Percentiles rank a stretch among this genome's conserved stretches.
Conservation (phyloP, 257 asterid genomes). For the Przewalskia tangutica region DNA sequence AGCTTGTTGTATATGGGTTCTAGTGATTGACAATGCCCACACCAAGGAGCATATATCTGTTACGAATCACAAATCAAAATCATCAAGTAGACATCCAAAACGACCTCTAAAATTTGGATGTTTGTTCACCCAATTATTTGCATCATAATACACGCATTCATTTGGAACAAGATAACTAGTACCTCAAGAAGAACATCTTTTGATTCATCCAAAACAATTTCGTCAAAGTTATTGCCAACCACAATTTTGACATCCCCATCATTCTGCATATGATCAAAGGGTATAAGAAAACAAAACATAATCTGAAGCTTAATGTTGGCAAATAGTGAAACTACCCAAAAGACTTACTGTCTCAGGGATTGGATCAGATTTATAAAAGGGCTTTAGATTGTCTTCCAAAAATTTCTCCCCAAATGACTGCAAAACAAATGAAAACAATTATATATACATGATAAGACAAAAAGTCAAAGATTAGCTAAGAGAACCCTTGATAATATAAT, state of each 20-base stretch:
- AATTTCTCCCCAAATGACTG: slow-evolving; percentile 76
- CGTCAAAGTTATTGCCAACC: slow-evolving; percentile 74
- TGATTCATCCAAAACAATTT: slow-evolving; percentile 86
- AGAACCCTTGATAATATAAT: neutral
- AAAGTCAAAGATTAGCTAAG: neutral
- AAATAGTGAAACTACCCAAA: neutral
- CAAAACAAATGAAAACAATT: neutral
- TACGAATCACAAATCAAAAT: slow-evolving; percentile 1
- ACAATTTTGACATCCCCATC: slow-evolving; percentile 86
- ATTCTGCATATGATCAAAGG: slow-evolving; percentile 37
- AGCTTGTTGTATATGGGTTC: slow-evolving; percentile 88
- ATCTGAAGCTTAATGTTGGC: slow-evolving; percentile 12
- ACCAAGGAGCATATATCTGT: slow-evolving; percentile 96
- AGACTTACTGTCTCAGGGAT: slow-evolving; percentile 63
- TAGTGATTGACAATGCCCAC: slow-evolving; percentile 84
- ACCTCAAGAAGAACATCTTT: slow-evolving; percentile 99
- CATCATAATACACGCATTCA: neutral
- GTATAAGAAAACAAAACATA: neutral
- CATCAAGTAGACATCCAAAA: neutral
- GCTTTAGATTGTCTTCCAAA: slow-evolving; percentile 66
- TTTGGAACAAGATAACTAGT: slow-evolving; percentile 6
- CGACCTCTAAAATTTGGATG: neutral
- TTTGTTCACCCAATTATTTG: neutral
- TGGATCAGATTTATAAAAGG: slow-evolving; percentile 90
- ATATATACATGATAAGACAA: neutral